These are phyloP conservation scores for Arbutus unedo DNA, from an alignment of 148 eudicot genomes.

Conservation along the genomic window DNA sequence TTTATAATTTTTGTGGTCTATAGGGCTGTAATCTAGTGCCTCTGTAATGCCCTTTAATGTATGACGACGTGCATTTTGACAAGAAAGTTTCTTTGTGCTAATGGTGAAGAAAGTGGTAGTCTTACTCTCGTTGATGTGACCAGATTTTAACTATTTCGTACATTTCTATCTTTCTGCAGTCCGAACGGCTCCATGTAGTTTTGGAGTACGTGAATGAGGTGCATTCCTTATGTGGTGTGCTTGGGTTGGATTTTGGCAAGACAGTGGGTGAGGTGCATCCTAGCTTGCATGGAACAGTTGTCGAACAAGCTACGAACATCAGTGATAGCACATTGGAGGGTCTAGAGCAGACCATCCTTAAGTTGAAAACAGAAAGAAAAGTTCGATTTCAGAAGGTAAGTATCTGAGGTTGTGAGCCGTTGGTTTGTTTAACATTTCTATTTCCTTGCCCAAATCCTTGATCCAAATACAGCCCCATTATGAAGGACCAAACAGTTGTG, in stretches of 20 bases:
- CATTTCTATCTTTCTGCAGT: slow-evolving; percentile 31
- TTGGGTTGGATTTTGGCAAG: slow-evolving; percentile 56
- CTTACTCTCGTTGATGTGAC: neutral
- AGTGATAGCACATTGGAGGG: slow-evolving; percentile 54
- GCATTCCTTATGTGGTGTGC: slow-evolving; percentile 53
- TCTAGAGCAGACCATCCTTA: slow-evolving; percentile 41
- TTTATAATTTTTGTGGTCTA: neutral
- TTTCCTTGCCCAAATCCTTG: too few species aligned
- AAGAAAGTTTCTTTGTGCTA: neutral
- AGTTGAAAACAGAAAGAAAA: slow-evolving; percentile 51
- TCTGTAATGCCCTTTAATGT: neutral
- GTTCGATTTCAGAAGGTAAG: slow-evolving; percentile 58
- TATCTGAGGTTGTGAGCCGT: too few species aligned
- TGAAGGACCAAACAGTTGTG: too few species aligned
- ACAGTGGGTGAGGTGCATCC: slow-evolving; percentile 64
- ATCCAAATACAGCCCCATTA: too few species aligned
- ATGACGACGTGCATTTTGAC: neutral
- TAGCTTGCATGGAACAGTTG: slow-evolving; percentile 44
- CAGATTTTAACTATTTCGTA: neutral
- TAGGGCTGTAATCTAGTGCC: neutral
- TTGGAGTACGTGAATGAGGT: slow-evolving; percentile 61
- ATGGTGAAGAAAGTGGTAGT: neutral
- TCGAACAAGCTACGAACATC: slow-evolving; percentile 56
- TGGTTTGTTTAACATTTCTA: too few species aligned
- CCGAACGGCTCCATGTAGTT: slow-evolving; percentile 55